A percentile compares a stretch with the other conserved stretches of the same genome.
Conservation (phyloP, 345 rosid genomes). For the Noccaea caerulescens region DNA sequence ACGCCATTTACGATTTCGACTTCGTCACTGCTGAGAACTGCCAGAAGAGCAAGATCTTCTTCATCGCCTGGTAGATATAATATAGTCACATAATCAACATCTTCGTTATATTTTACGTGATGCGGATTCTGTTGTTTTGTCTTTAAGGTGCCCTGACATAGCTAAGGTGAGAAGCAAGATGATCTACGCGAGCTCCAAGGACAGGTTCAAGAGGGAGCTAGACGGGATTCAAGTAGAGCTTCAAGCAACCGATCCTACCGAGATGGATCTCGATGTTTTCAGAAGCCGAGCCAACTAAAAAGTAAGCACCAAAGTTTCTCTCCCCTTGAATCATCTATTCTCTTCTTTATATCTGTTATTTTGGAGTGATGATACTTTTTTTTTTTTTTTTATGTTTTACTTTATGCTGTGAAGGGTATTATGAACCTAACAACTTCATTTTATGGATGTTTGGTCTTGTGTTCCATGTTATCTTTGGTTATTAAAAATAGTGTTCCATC, state of each 20-base stretch:
- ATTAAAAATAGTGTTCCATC: constrained; percentile 13
- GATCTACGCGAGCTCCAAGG: constrained; percentile 44
- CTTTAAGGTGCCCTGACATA: constrained; percentile 26
- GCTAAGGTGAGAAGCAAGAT: constrained; percentile 42
- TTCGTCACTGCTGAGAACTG: constrained; percentile 75
- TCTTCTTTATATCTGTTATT: constrained; percentile 12
- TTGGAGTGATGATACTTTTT: constrained; percentile 14
- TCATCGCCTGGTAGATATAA: constrained; percentile 60
- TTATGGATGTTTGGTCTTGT: constrained; percentile 24
- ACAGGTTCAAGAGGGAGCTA: constrained; percentile 49
- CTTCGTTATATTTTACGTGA: neutral
- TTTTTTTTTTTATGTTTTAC: constrained; percentile 13
- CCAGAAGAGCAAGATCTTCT: constrained; percentile 92
- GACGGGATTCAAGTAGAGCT: constrained; percentile 58
- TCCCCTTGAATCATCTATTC: constrained; percentile 20
- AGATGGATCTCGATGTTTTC: constrained; percentile 62
- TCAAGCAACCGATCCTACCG: constrained; percentile 63
- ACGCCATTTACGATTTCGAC: constrained; percentile 69
- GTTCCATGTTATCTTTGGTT: constrained; percentile 22
- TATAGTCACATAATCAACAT: no score
- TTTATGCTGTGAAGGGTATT: constrained; percentile 24
- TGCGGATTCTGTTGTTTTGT: neutral
- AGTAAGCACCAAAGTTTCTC: neutral
- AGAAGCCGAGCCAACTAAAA: constrained; percentile 53
- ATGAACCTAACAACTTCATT: constrained; percentile 44